Base-by-base conservation (phyloP, 257 asterid genomes). In the Solanum paucissectum region DNA sequence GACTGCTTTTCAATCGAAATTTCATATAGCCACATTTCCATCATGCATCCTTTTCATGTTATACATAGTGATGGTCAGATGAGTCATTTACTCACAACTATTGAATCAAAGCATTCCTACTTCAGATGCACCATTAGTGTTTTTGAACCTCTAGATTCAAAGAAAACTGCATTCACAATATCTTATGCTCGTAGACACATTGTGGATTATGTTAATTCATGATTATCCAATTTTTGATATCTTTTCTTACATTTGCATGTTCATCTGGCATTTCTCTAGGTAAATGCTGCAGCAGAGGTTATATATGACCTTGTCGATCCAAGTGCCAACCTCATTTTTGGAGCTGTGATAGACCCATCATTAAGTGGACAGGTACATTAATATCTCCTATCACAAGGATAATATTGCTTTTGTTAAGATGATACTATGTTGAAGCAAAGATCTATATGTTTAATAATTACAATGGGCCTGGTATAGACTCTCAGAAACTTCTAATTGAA, bases 261-360 rank as follows among this genome's bases (percentile, higher is more conserved):
- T 9, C 42, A 4, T 46, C 18, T 81, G 69, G 68, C 16, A 27
- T 42, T 58, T 85, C 89, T 77, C 40, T 88, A 95, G 98, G 99
- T 96, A 86, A 96, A 95, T 90, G 96, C 98, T 81, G 98, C 98
- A 69, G 98, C 98, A 75, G 98, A 95, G 91, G 98, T 96, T 90
- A 96, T 96, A 92, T 96, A 95, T 86, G 98, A 94, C 89, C 98
- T 96, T 84, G 98, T 96, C 58, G 99, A 96, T 89, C 98, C 99
- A 88, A 94, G 92, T 90, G 99, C 99, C 88, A 96, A 96, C 98
- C 91, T 96, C 90, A 96, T 96, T 60, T 96, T 96, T 87, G 99
- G 99, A 88, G 98, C 98, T 49, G 99, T 96, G 46, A 89, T 96
- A 75, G 99, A 95, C 89, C 98, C 99, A n/a, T 91, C 98, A 66